Evolutionary conservation across 352 stramenopile species (phyloP), one percentile per base, ranked within the genome.

Genomic region (Phytophthora chlamydospora): DNA sequence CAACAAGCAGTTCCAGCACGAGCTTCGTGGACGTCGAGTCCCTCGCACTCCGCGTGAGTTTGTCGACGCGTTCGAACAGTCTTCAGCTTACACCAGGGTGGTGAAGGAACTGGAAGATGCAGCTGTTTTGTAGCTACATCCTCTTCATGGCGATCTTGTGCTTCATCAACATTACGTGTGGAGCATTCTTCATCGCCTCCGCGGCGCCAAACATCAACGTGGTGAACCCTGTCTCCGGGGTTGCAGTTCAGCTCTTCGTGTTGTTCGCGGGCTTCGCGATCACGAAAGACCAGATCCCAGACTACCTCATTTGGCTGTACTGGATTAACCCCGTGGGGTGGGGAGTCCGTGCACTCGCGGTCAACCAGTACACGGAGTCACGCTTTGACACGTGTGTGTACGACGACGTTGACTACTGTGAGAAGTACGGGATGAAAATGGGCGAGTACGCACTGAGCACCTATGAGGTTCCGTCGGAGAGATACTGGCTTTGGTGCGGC

Each of bases 1-100:
- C 2, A 58, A 62, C 9, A 50, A 82, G 36, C 78, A 85, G 52
- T 6, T 51, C n/a, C 44, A 69, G 34, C 72, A 85, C 45, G 50
- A 85, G 40, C 21, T 67, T 7, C 8, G 9, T 32, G 29, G 11
- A 10, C 3, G 14, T 1, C 2, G 7, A 38, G 14, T 36, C 14
- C 62, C 62, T 40, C 62, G 62, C 13, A 29, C 40, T 33, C 6
- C 61, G 0, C 24, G 21, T 3, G 46, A 70, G 10, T 66, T 61
- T 46, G 55, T 35, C 12, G 40, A 21, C 7, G 55, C 31, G 1
- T 66, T 70, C 14, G 47, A 56, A 9, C 17, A 10, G 7, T 66
- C 62, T n/a, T 16, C 27, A 11, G 14, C 32, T 7, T 56, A 56
- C 11, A 4, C 9, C 2, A 46, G 16, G 0, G 17, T 64, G 1